phyloP scores from a whole-genome alignment of 345 rosid genomes.

The Cardamine chenopodiifolia region DNA sequence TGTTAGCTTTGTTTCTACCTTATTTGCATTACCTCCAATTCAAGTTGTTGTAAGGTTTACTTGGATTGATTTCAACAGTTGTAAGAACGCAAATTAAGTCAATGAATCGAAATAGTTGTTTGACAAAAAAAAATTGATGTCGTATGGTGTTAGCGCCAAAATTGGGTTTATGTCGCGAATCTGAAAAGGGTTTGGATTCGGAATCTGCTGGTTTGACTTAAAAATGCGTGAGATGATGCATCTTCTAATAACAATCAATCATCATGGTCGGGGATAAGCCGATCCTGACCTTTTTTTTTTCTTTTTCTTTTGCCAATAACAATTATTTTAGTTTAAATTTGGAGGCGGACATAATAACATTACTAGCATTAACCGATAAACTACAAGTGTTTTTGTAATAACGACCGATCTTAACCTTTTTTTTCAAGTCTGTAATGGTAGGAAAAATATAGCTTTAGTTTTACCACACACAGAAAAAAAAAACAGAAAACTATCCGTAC shows the following conservation, averaged over 20 bases:
- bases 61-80: no score
- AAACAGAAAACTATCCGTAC: neutral
- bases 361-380: neutral
- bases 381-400: neutral
- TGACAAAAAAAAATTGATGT: no score
- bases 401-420: neutral
- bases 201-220: conserved; percentile 41
- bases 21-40: no score
- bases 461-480: neutral
- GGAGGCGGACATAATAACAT: neutral
- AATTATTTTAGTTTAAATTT: neutral
- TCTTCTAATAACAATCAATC: conserved; percentile 36
- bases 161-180: conserved; percentile 28
- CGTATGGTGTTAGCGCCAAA: conserved; percentile 7
- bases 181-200: conserved; percentile 44
- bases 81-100: no score
- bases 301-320: neutral
- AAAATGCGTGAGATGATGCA: conserved; percentile 26
- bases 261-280: conserved; percentile 21
- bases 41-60: no score
- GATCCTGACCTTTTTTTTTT: conserved; percentile 22
- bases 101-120: no score
- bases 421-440: neutral
- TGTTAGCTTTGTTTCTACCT: no score
- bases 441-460: neutral